Evolutionary conservation across 1,139 yeast genomes (phyloP), one percentile per base, ranked within the genome.

Genomic region (Zygotorulaspora mrakii): DNA sequence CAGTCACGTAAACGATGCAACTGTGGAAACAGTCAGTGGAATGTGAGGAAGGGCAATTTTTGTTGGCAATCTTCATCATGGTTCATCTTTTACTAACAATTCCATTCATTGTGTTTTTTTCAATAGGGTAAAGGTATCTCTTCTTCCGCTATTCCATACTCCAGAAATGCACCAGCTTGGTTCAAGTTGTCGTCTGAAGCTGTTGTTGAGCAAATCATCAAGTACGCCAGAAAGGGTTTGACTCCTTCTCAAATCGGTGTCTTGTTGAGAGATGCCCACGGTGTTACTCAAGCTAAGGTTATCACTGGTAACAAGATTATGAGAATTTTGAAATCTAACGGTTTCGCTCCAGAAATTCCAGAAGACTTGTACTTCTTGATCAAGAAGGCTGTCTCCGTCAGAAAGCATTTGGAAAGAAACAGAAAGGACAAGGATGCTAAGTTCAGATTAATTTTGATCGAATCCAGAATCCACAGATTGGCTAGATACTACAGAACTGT

Each of bases 401-500:
- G 99, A 87, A 94, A 94, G 86, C 99, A 91, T 78, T 85, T 91
- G 73, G 99, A 94, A 79, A 87, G 94, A 78, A 91, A 91, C 96
- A 88, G 99, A 85, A 94, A 91, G 82, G 99, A 91, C 79, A 89
- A 91, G 83, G 98, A 91, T 78, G 91, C 98, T 65, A 91, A 91
- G 79, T 91, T 94, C 95, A 88, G 99, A 84, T 87, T 91, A 70
- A 91, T 91, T 91, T 84, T 91, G 76, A 88, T 94, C 71, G 99
- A 91, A 79, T 89, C 97, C 57, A 88, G 98, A 87, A 91, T 91
- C 79, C 99, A 91, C 95, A 91, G 99, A 84, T 86, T 91, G 73
- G 95, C 98, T 64, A 87, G 99, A 82, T 91, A 91, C 94, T 91
- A 91, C 95, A 89, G 96, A 87, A 86, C 96, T 66, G 95, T 87